phyloP scores from a whole-genome alignment of 2,329 filamentous ascomycete species.

The Podosphaera xanthii region DNA sequence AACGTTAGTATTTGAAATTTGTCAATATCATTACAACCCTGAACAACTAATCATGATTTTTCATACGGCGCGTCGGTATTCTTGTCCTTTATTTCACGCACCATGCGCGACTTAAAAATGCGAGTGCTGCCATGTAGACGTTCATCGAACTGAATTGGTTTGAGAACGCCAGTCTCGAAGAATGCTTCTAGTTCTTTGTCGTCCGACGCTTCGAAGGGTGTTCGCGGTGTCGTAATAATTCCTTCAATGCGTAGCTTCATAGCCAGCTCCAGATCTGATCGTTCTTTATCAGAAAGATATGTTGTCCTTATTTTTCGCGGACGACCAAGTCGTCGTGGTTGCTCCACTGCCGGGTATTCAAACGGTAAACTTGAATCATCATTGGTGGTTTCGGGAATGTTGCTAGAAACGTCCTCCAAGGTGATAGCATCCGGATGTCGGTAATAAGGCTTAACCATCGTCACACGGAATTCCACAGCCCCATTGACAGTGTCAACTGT shows the following conservation, averaged over 20 bases:
- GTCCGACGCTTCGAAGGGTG: slow-evolving; percentile 1
- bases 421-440: not conserved
- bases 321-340: not conserved
- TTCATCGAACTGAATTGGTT: not conserved
- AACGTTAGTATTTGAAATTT: not conserved
- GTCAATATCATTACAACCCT: not conserved
- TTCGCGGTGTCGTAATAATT: not conserved
- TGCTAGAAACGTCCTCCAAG: not conserved
- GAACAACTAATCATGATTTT: not conserved
- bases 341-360: not conserved
- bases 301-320: not conserved
- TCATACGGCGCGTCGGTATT: not conserved
- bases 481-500: not conserved
- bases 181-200: slow-evolving; percentile 1
- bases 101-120: not conserved
- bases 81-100: not conserved
- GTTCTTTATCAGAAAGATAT: not conserved
- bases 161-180: not conserved
- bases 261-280: not conserved
- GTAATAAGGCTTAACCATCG: not conserved
- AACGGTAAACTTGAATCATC: not conserved
- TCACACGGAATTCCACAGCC: not conserved
- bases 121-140: not conserved
- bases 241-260: not conserved
- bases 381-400: not conserved